These are phyloP conservation scores for Psilocybe cyanescens DNA, from an alignment of 768 basidiomycete species.

Conservation along the genomic window DNA sequence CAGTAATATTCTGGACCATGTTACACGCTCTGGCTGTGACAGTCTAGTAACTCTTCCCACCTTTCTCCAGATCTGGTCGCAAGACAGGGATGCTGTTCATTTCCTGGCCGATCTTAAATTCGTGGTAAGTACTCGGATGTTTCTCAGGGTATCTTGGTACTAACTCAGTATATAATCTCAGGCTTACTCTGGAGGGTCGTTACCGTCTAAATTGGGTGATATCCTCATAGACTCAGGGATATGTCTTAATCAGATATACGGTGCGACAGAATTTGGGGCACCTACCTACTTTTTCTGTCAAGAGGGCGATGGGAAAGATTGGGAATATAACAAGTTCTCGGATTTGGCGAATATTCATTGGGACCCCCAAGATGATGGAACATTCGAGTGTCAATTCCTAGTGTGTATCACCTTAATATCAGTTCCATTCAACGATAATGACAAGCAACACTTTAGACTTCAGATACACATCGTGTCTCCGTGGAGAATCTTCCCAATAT, in stretches of 20 bases:
- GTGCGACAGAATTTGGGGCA: slow-evolving; percentile 39
- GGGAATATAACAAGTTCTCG: slow-evolving; percentile 36
- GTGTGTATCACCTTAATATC: slow-evolving; percentile 20
- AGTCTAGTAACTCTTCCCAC: slow-evolving; percentile 38
- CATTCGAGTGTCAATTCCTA: slow-evolving; percentile 41
- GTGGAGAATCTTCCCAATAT: slow-evolving; percentile 39
- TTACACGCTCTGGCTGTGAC: slow-evolving; percentile 29
- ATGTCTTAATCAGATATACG: slow-evolving; percentile 33
- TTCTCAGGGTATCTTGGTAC: neutral
- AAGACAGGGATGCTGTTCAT: slow-evolving; percentile 26
- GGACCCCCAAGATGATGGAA: slow-evolving; percentile 39
- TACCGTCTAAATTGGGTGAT: slow-evolving; percentile 38
- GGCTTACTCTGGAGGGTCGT: slow-evolving; percentile 38
- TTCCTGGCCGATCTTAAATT: slow-evolving; percentile 24
- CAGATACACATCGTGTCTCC: slow-evolving; percentile 32
- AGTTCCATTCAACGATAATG: too few species aligned
- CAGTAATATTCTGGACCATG: slow-evolving; percentile 35
- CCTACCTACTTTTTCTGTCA: slow-evolving; percentile 17
- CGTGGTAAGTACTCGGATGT: slow-evolving; percentile 20
- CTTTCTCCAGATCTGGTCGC: slow-evolving; percentile 42
- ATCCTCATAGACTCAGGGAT: slow-evolving; percentile 36
- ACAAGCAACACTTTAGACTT: slow-evolving; percentile 23
- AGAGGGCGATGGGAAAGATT: slow-evolving; percentile 25
- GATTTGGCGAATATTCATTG: slow-evolving; percentile 33
- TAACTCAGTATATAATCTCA: slow-evolving; percentile 9